Percentiles rank a stretch among this genome's conserved stretches.
These are phyloP conservation scores for Sugiyamaella pinicola DNA, from an alignment of 1,139 yeast genomes.

Conservation along the genomic window DNA sequence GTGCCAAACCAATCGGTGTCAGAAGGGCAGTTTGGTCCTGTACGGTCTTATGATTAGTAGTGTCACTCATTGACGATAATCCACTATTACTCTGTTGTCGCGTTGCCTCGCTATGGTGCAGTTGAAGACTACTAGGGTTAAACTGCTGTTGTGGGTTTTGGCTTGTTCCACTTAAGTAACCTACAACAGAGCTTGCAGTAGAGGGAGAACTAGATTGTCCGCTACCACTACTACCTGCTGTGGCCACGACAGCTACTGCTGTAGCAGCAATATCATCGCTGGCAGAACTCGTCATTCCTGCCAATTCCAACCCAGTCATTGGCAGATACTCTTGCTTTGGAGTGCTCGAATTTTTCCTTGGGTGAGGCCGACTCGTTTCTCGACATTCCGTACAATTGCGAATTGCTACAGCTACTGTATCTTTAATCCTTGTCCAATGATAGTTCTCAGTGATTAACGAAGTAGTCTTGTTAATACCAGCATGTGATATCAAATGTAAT, in stretches of 20 bases:
- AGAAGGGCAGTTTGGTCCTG: constrained; percentile 1
- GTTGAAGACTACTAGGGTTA: constrained; percentile 17
- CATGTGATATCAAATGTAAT: constrained; percentile 68
- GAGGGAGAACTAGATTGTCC: constrained; percentile 5
- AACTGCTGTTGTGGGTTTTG: constrained; percentile 18
- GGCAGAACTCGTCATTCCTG: neutral
- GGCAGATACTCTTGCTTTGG: constrained; percentile 3
- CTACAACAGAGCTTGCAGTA: neutral
- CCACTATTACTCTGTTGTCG: neutral
- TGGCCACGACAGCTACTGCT: constrained; percentile 24
- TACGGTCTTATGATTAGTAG: neutral
- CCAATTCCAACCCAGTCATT: constrained; percentile 22
- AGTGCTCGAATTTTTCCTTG: constrained; percentile 28
- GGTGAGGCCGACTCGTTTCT: constrained; percentile 42
- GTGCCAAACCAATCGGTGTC: constrained; percentile 37
- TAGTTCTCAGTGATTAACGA: constrained; percentile 73
- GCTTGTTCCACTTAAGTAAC: neutral
- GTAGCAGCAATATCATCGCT: constrained; percentile 25
- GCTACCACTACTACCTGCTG: constrained; percentile 16
- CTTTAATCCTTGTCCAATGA: constrained; percentile 91
- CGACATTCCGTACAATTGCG: constrained; percentile 77
- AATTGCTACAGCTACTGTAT: constrained; percentile 79
- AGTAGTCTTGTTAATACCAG: constrained; percentile 91
- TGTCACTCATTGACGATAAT: neutral
- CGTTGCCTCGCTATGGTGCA: constrained; percentile 11